These are phyloP conservation scores for Boletus vinaceobasis DNA, from an alignment of 768 basidiomycete genomes.

Conservation along the genomic window DNA sequence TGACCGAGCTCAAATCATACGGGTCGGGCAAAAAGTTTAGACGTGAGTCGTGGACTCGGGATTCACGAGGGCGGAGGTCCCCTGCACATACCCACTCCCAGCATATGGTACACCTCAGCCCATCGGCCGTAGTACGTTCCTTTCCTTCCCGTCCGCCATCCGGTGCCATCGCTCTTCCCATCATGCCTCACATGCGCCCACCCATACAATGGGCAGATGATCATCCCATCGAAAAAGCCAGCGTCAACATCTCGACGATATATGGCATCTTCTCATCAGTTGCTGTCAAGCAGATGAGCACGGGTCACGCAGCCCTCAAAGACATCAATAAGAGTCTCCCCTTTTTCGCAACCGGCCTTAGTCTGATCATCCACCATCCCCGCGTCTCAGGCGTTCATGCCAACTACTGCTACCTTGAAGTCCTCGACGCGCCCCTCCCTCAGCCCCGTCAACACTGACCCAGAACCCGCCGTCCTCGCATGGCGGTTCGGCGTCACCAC, in stretches of 20 bases:
- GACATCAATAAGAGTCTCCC: slow-evolving; percentile 11
- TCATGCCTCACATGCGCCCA: not conserved
- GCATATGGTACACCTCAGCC: not conserved
- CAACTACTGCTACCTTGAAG: slow-evolving; percentile 28
- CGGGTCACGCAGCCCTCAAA: slow-evolving; percentile 14
- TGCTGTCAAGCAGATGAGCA: slow-evolving; percentile 24
- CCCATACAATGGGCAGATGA: not conserved
- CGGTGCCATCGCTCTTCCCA: not conserved
- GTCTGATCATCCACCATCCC: slow-evolving; percentile 24
- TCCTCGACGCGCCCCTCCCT: slow-evolving; percentile 10
- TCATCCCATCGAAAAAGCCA: slow-evolving; percentile 22
- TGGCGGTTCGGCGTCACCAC: slow-evolving; percentile 28
- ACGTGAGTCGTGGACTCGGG: slow-evolving; percentile 15
- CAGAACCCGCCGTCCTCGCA: slow-evolving; percentile 15
- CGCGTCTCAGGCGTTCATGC: slow-evolving; percentile 18
- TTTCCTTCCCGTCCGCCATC: not conserved
- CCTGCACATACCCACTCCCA: slow-evolving; percentile 15
- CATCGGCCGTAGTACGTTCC: not conserved
- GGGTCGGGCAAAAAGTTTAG: slow-evolving; percentile 9
- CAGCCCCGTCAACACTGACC: not conserved
- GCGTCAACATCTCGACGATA: slow-evolving; percentile 20
- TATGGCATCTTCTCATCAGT: slow-evolving; percentile 14
- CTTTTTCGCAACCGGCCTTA: slow-evolving; percentile 18
- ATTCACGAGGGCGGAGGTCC: slow-evolving; percentile 19
- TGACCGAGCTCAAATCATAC: slow-evolving; percentile 19